Conservation (phyloP, 768 basidiomycete species). For the Lactarius vividus region DNA sequence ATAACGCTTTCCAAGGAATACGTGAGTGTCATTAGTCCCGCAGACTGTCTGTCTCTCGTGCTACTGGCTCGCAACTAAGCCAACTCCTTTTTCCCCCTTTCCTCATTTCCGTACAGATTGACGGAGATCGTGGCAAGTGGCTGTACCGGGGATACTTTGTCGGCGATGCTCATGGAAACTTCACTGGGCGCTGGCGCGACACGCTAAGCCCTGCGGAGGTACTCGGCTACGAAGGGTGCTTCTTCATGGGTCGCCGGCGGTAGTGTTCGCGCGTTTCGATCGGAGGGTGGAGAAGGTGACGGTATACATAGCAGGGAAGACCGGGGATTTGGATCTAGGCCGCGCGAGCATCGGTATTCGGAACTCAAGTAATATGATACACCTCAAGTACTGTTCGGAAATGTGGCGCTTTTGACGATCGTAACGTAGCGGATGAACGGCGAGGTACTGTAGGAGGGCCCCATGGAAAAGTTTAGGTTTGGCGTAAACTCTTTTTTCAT, state of each 20-base stretch:
- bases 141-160: constrained; percentile 82
- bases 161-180: constrained; percentile 62
- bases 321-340: constrained; percentile 12
- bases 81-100: constrained; percentile 27
- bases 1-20: constrained; percentile 84
- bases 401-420: constrained; percentile 14
- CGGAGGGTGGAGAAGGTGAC: constrained; percentile 11
- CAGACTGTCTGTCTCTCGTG: too few relatives aligned
- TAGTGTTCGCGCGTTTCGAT: constrained; percentile 32
- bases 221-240: constrained; percentile 84
- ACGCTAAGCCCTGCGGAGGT: constrained; percentile 61
- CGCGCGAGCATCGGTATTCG: not conserved
- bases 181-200: constrained; percentile 87
- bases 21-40: constrained; percentile 39
- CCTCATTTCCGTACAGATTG: constrained; percentile 42
- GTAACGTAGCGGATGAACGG: not conserved
- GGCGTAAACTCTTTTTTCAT: not conserved
- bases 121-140: constrained; percentile 77
- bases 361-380: not conserved
- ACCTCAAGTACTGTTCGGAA: not conserved
- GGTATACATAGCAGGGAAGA: not conserved
- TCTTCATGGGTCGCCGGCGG: constrained; percentile 66
- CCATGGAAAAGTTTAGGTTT: not conserved
- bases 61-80: too few relatives aligned
- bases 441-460: not conserved